Evolutionary conservation across 441 rosid species (phyloP), one percentile per base, ranked within the genome.

Genomic region (Metrosideros polymorpha): DNA sequence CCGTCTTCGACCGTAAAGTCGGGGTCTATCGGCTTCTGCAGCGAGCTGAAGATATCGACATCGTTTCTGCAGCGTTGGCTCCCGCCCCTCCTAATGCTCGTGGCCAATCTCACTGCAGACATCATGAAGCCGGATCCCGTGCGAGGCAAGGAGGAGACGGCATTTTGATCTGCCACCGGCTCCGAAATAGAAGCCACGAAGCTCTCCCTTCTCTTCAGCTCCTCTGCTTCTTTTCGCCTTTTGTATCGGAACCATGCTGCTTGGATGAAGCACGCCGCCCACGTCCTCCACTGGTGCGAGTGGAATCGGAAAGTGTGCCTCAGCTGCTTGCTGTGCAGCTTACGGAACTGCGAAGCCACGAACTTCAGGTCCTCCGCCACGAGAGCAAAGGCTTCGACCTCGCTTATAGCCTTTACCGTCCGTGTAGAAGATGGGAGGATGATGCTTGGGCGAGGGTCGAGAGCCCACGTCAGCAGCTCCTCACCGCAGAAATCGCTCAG

Each of bases 201-300:
- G 24, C 83, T 87, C 88, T 89, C 91, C 86, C 83, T 86, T 86
- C 55, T 87, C 85, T 87, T 88, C 42, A 93, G 90, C 79, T 91
- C 94, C 8, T 85, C 91, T 9, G 87, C 89, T 52, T 87, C 94
- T 82, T 89, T 91, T 39, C 85, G 85, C 84, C 89, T 88, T 63
- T 87, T 91, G 75, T 92, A 90, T 18, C 95, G 91, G 76, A 89
- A 88, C 95, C 96, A 94, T 5, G 94, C 94, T 9, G 93, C 96
- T 56, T 93, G 94, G 63, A 94, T 84, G 84, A 92, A 93, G 89
- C 94, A 93, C 8, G 95, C 93, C 17, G 94, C 95, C 97, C 96
- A 94, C 29, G 92, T 93, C 84, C 94, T 89, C 95, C 97, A 94
- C 13, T 93, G 95, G 19, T 90, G 94, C 4, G 97, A 94, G 87